phyloP scores from a whole-genome alignment of 129 eudicot species.

The Flaveria bidentis region DNA sequence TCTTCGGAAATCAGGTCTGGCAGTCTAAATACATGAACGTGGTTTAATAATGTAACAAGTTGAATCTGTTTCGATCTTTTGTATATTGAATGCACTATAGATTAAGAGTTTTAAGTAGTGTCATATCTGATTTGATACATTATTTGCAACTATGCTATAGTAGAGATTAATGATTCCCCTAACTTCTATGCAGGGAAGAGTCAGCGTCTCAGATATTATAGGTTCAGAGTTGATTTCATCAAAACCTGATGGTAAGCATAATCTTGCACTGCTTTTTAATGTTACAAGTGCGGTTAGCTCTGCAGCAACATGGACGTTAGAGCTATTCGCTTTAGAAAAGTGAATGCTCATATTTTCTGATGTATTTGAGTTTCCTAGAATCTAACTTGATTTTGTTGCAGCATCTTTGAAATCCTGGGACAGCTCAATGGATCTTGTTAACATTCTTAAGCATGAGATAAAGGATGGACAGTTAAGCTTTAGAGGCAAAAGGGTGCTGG shows the following conservation, averaged over 20 bases:
- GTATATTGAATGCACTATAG: background rate
- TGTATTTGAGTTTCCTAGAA: slow-evolving; percentile 15
- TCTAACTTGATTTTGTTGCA: slow-evolving; percentile 33
- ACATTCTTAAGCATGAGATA: slow-evolving; percentile 69
- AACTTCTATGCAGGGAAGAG: slow-evolving; percentile 50
- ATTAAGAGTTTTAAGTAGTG: background rate
- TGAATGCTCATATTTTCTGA: background rate
- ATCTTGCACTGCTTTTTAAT: background rate
- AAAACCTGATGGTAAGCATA: slow-evolving; percentile 59
- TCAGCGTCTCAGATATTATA: slow-evolving; percentile 65
- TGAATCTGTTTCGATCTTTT: background rate
- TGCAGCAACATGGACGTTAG: slow-evolving; percentile 13
- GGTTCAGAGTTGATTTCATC: slow-evolving; percentile 59
- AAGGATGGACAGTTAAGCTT: slow-evolving; percentile 83
- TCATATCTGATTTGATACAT: background rate
- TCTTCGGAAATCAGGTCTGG: background rate
- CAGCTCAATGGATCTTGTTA: slow-evolving; percentile 71
- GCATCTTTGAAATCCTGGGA: slow-evolving; percentile 67
- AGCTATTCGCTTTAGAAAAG: slow-evolving; percentile 1
- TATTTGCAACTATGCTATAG: background rate
- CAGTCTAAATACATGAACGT: background rate
- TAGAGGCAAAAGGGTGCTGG: slow-evolving; percentile 78
- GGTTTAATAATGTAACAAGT: background rate
- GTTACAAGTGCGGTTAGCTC: background rate
- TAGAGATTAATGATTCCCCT: slow-evolving; percentile 9